Base-by-base conservation (phyloP, 2,329 filamentous ascomycete species). In the Stagonosporopsis cucurbitacearum region DNA sequence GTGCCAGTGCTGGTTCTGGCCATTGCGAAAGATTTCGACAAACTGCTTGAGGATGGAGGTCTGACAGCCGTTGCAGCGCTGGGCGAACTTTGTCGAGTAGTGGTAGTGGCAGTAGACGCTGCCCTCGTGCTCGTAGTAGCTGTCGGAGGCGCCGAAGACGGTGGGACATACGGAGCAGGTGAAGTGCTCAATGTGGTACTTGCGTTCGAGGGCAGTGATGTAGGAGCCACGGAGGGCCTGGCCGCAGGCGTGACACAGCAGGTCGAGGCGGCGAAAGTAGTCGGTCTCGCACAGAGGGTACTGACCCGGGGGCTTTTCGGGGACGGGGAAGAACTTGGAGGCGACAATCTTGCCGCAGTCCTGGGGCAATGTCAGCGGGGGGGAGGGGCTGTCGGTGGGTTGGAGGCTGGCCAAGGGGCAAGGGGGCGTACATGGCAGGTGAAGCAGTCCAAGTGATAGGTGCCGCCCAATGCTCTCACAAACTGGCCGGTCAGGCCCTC, bases 21-120 rank as follows among this genome's bases (percentile, higher is more conserved):
- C 94, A 76, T 98, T 98, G 66, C 95, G 89, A 78, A 93, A 99
- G 59, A 99, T 98, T 77, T 99, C 95, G 58, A 99, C 95, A 75
- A 99, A 99, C 75, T 99, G 95, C 79, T 99, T 99, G 39, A 99
- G 82, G 61, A 99, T 99, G 48, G 95, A 92, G 2, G 94, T 97
- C 70, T 96, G 92, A 71, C 95, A 99, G 63, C 95, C 95, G 75
- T 96, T 96, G 76, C 95, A 99, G 52, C 92, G 86, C 73, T 98
- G 94, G 32, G 95, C 95, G 73, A 97, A 98, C 71, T 92, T 92
- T 15, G 95, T 99, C 12, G 94, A 98, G 76, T 99, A 99, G 77
- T 99, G 95, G 74, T 96, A 99, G 75, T 99, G 95, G 76, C 95
- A 99, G 76, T 96, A 99, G 23, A 99, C 95, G 68, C 91, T 90